Conservation (phyloP, 495 filamentous ascomycete species). For the Letharia columbiana region DNA sequence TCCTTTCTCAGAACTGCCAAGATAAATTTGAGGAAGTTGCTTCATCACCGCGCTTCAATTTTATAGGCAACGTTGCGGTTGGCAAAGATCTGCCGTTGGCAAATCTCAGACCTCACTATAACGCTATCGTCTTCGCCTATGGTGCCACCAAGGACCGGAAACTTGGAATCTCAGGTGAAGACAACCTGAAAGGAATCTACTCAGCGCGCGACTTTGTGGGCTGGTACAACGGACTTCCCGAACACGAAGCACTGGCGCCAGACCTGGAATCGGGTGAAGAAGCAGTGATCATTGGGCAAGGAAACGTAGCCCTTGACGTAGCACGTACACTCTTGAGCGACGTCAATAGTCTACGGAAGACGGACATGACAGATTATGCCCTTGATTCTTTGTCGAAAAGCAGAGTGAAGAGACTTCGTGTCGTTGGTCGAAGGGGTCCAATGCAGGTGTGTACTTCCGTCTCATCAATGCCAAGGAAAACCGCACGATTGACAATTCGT, state of each 20-base stretch:
- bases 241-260: constrained; percentile 67
- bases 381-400: constrained; percentile 65
- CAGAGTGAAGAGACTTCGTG: constrained; percentile 65
- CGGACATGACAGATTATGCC: constrained; percentile 81
- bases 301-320: constrained; percentile 92
- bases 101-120: constrained; percentile 70
- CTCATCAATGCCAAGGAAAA: not conserved
- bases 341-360: constrained; percentile 62
- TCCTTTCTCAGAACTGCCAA: constrained; percentile 66
- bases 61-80: constrained; percentile 80
- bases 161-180: constrained; percentile 75
- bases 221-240: constrained; percentile 95
- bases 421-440: constrained; percentile 80
- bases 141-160: constrained; percentile 76
- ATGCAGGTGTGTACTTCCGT: constrained; percentile 53
- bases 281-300: constrained; percentile 85
- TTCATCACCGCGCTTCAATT: constrained; percentile 70
- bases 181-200: constrained; percentile 59
- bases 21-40: constrained; percentile 89
- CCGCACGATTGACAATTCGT: constrained; percentile 10
- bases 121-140: constrained; percentile 88
- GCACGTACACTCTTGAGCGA: constrained; percentile 74
- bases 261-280: constrained; percentile 70
- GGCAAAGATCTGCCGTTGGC: constrained; percentile 64
- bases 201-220: constrained; percentile 92